Percentiles rank a stretch among this genome's conserved stretches.
Conservation (phyloP, 2,329 filamentous ascomycete genomes). For the Colletotrichum sp. region DNA sequence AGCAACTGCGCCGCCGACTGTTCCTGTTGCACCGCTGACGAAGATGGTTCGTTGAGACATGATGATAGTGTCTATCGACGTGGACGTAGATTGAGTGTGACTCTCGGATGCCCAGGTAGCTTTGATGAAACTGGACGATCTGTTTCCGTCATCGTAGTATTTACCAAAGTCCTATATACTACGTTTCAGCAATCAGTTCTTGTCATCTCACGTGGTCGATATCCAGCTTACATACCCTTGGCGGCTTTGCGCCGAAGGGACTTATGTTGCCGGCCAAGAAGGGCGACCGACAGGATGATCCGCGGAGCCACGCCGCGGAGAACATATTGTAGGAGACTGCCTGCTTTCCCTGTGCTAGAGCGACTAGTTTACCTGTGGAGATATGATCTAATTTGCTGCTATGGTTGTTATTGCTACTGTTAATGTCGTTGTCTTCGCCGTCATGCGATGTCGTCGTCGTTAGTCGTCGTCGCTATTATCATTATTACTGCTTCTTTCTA, state of each 20-base stretch:
- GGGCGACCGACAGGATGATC: neutral
- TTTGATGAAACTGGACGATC: neutral
- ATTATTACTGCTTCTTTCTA: too few relatives aligned
- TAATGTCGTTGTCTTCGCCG: too few relatives aligned
- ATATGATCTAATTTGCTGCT: too few relatives aligned
- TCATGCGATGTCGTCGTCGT: too few relatives aligned
- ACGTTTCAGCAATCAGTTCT: neutral
- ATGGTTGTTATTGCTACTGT: too few relatives aligned
- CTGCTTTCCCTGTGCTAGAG: too few relatives aligned
- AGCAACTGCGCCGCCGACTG: slow-evolving; percentile 41
- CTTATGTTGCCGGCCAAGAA: neutral
- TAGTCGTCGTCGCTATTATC: too few relatives aligned
- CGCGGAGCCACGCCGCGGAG: neutral
- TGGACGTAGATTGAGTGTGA: neutral
- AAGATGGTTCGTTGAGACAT: slow-evolving; percentile 28
- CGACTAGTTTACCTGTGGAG: too few relatives aligned
- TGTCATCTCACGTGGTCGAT: neutral
- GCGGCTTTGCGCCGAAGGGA: neutral
- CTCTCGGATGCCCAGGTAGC: neutral
- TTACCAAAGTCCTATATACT: neutral
- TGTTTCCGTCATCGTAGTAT: neutral
- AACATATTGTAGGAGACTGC: neutral
- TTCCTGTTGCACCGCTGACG: slow-evolving; percentile 44
- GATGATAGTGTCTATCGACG: neutral
- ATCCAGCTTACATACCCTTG: neutral